Conservation (phyloP, 23 red algal species). For the Gracilaria vermiculophylla region DNA sequence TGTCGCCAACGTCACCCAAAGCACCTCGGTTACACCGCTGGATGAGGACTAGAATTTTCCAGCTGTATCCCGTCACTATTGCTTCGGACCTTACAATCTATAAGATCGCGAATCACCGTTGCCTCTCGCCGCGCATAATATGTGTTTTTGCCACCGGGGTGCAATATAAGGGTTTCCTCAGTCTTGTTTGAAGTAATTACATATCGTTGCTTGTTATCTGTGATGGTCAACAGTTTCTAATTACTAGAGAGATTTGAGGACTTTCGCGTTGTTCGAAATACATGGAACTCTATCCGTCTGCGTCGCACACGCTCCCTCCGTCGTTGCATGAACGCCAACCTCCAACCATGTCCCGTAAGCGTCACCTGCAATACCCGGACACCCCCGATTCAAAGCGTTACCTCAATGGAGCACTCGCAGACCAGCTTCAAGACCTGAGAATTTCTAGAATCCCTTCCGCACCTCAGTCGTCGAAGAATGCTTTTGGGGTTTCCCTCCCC, state of each 20-base stretch:
- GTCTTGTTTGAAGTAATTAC: background rate
- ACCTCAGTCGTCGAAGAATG: background rate
- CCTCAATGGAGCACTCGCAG: conserved; percentile 48
- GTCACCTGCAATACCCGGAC: background rate
- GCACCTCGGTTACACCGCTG: too few relatives aligned
- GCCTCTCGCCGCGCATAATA: too few relatives aligned
- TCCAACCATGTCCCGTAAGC: conserved; percentile 43
- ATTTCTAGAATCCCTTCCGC: background rate
- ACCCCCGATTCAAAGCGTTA: conserved; percentile 26
- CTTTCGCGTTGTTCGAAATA: background rate
- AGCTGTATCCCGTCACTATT: too few relatives aligned
- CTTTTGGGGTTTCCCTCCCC: conserved; percentile 35
- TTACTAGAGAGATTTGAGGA: background rate
- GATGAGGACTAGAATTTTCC: too few relatives aligned
- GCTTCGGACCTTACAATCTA: too few relatives aligned
- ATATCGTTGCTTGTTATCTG: too few relatives aligned
- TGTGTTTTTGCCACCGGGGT: too few relatives aligned
- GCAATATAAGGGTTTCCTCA: too few relatives aligned
- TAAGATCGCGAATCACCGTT: too few relatives aligned
- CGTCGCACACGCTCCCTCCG: background rate
- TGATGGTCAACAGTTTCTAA: too few relatives aligned
- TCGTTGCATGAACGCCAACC: background rate
- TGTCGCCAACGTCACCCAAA: too few relatives aligned
- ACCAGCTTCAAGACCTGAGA: conserved; percentile 15
- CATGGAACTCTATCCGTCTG: background rate